Evolutionary conservation across 1,284 basidiomycete genomes (phyloP), one percentile per base, ranked within the genome.

Genomic region (Moesziomyces sp.): DNA sequence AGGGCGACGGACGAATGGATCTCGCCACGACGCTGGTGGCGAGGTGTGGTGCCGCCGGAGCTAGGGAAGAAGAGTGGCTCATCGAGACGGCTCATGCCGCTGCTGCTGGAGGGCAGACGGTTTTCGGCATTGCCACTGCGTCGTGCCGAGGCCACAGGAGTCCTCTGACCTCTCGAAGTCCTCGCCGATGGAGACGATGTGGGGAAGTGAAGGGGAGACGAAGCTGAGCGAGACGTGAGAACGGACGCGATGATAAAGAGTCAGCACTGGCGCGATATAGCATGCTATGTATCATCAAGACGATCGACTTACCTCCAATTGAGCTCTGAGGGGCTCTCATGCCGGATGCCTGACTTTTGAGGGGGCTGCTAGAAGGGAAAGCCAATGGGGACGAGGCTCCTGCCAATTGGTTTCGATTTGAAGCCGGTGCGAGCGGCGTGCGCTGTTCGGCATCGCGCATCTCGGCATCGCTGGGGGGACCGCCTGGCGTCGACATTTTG

Each of bases 41-140:
- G 75, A 18, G 81, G 80, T 6, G 79, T 80, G 11, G 78, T 73
- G 19, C 72, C 71, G 19, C 77, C 70, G 14, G 80, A 81, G 52
- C 79, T 80, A 30, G 79, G 78, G 53, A 83, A 83, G 58, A 83
- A 83, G 58, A 83, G 78, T 8, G 80, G 78, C 48, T 80, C 76
- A 26, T 73, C 71, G 46, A 63, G 62, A 47, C 72, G 54, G 48
- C 66, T 63, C 8, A 68, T 50, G 28, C 56, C 62, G 52, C 71
- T 73, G 49, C 75, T 78, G 58, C 76, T 70, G 18, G 75, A 72
- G 18, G 74, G 70, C 52, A 68, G 59, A 4, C 56, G 66, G 23
- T 65, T 74, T 45, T 65, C 70, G 57, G 66, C 65, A 40, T 62
- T 62, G 24, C 47, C 57, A 40, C 54, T 58, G 56, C 70, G 52